Percentiles rank a stretch among this genome's conserved stretches.
Conservation (phyloP, 2,329 filamentous ascomycete species). For the Alternaria ventricosa region DNA sequence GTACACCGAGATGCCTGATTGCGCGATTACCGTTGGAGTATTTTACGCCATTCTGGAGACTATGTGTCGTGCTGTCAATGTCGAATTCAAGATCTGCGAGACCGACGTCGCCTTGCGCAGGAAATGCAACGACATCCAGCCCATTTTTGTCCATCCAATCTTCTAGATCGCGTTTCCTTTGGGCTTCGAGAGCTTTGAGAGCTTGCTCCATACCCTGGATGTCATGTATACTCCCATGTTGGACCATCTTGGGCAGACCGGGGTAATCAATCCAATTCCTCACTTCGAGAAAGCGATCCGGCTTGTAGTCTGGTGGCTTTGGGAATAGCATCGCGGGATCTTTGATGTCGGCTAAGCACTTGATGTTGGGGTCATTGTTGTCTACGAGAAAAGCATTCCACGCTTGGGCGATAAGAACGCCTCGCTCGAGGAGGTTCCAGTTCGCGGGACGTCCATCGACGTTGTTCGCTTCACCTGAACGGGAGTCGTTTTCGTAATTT, state of each 20-base stretch:
- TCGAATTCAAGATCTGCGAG: constrained; percentile 56
- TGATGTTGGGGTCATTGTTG: constrained; percentile 51
- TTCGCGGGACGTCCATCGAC: constrained; percentile 51
- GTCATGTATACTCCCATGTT: constrained; percentile 48
- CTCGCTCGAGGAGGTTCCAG: constrained; percentile 57
- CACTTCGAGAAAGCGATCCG: constrained; percentile 49
- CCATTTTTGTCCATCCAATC: constrained; percentile 56
- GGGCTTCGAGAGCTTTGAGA: constrained; percentile 55
- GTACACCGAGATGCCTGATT: constrained; percentile 62
- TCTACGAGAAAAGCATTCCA: constrained; percentile 60
- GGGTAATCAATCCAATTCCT: constrained; percentile 52
- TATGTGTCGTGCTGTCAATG: constrained; percentile 39
- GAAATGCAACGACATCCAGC: constrained; percentile 58
- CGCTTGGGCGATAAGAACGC: constrained; percentile 57
- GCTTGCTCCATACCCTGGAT: constrained; percentile 53
- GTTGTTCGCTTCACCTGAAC: constrained; percentile 48
- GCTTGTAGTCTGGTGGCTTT: constrained; percentile 45
- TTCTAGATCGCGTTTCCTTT: constrained; percentile 59
- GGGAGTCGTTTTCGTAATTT: constrained; percentile 53
- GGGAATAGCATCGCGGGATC: constrained; percentile 50
- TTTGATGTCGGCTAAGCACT: constrained; percentile 48
- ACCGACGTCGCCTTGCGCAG: constrained; percentile 59
- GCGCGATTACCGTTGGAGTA: constrained; percentile 63
- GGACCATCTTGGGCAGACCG: constrained; percentile 39
- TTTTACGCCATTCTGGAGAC: constrained; percentile 59